phyloP scores from a whole-genome alignment of 495 filamentous ascomycete genomes.

The Elasticomyces elasticus region DNA sequence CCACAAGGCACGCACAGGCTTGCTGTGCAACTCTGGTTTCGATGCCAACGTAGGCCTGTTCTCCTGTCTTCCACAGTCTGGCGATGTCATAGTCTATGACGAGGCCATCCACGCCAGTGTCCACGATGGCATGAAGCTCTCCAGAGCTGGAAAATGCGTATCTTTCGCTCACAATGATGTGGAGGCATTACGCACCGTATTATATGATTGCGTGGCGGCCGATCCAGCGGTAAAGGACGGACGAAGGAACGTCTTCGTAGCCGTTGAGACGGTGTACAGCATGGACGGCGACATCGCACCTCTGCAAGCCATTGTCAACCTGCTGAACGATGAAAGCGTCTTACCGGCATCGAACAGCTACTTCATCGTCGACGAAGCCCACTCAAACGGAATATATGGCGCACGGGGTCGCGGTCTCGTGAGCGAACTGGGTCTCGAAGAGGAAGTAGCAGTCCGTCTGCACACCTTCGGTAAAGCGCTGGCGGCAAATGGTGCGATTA shows the following conservation, averaged over 20 bases:
- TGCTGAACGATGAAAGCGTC: constrained; percentile 40
- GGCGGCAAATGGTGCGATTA: constrained; percentile 49
- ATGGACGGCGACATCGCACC: constrained; percentile 76
- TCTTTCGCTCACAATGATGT: constrained; percentile 56
- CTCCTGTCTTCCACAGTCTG: constrained; percentile 53
- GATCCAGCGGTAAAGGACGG: constrained; percentile 30
- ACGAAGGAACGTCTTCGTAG: constrained; percentile 49
- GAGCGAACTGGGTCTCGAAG: constrained; percentile 54
- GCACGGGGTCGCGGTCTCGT: constrained; percentile 55
- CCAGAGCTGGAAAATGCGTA: constrained; percentile 40
- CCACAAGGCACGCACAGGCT: constrained; percentile 50
- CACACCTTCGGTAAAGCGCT: constrained; percentile 74
- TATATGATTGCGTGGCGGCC: constrained; percentile 33
- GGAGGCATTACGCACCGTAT: constrained; percentile 31
- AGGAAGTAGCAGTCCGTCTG: constrained; percentile 55
- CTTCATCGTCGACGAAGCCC: constrained; percentile 72
- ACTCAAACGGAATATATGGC: constrained; percentile 61
- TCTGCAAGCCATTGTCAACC: constrained; percentile 46
- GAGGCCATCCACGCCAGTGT: constrained; percentile 67
- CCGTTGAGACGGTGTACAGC: constrained; percentile 67
- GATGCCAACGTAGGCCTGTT: constrained; percentile 68
- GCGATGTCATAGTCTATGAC: constrained; percentile 64
- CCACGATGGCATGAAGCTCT: constrained; percentile 67
- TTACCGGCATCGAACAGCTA: constrained; percentile 52
- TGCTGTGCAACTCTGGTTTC: constrained; percentile 72